Conservation (phyloP, 257 asterid genomes). For the Solanum chilense region DNA sequence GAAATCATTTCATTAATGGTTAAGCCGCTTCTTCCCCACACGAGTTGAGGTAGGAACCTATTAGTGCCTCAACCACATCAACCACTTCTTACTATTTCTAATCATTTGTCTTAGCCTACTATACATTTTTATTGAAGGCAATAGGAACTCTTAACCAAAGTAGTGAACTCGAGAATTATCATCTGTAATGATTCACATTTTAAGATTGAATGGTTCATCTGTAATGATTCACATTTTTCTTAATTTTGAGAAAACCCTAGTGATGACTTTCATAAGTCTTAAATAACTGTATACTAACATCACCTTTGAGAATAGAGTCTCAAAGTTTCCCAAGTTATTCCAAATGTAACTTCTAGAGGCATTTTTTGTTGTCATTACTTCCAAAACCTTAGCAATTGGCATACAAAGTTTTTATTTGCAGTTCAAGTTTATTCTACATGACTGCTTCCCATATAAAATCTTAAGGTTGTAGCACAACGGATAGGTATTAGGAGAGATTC, state of each 20-base stretch:
- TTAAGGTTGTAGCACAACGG: background rate
- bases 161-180: no score
- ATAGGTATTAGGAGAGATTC: background rate
- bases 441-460: background rate
- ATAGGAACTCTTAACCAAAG: no score
- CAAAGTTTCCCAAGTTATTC: constrained; percentile 54
- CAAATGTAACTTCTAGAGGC: background rate
- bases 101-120: no score
- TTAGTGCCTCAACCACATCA: no score
- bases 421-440: no score
- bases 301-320: constrained; percentile 75
- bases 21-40: no score
- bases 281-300: constrained; percentile 59
- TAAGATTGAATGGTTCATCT: background rate
- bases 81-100: no score
- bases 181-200: no score
- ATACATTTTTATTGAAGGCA: no score
- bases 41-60: no score
- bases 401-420: no score
- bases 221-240: constrained; percentile 22
- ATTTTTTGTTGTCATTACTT: constrained; percentile 66
- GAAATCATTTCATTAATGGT: no score
- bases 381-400: constrained; percentile 19
- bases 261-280: constrained; percentile 40
- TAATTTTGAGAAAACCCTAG: constrained; percentile 56